Base-by-base conservation (phyloP, 1,284 basidiomycete genomes). In the Ganoderma meredithae region DNA sequence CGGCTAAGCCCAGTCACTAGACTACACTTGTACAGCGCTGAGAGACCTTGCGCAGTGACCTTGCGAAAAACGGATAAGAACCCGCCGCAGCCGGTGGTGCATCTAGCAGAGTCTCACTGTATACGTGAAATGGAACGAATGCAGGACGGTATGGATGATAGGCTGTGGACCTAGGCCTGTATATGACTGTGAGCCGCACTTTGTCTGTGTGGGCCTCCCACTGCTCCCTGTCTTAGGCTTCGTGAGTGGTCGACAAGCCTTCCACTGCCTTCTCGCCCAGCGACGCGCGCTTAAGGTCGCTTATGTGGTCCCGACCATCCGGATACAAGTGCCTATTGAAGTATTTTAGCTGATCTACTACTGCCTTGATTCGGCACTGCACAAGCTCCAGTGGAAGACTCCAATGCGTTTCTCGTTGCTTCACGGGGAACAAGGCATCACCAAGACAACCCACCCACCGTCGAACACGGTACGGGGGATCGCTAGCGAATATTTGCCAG, bases 231-330 rank as follows among this genome's bases (percentile, higher is more conserved):
- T 31, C 27, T 31, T 52, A 9, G 47, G 8, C 22, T 52, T 25
- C 52, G 27, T 31, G 13, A 55, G 15, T 55, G 52, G 52, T 19
- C 56, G 56, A 59, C 56, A 22, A 59, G 9, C 56, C 56, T 59
- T 40, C 39, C 56, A 31, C 3, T 33, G 36, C n/a, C n/a, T n/a
- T n/a, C n/a, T n/a, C n/a, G n/a, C n/a, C n/a, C 33, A 39, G n/a
- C 36, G n/a, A 15, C 36, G 36, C 22, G 33, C 56, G 36, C 33
- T 36, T 58, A 33, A 22, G n/a, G 33, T 40, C 31, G 19, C 3
- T 3, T 22, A 13, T 33, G 31, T 7, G 31, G 27, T 19, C 17
- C 52, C 52, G 17, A 33, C 15, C 6, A 17, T 15, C 31, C 12
- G 52, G 52, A 55, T 15, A 19, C 52, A 33, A 15, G 27, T 55